A percentile compares a stretch with the other conserved stretches of the same genome.
Evolutionary conservation across 2,329 filamentous ascomycete species (phyloP).

Genomic region (Fusarium secorum): DNA sequence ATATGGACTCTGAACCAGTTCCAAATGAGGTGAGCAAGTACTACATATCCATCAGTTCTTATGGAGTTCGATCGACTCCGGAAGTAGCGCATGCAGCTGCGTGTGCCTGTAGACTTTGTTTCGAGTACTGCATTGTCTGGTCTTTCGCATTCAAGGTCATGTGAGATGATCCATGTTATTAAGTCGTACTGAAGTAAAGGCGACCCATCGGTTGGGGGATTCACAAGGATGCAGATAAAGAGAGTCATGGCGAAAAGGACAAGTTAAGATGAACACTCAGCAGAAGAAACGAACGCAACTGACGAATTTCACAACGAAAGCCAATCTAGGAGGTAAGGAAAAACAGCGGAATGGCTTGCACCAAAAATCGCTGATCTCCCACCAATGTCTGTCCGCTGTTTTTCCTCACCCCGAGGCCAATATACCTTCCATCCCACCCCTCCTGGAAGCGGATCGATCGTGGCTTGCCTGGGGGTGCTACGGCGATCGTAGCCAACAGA

Average conservation of each 20-base stretch:
- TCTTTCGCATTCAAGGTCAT: not conserved
- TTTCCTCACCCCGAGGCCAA: too few species aligned
- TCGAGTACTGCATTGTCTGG: not conserved
- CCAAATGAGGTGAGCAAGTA: not conserved
- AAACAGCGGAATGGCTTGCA: too few species aligned
- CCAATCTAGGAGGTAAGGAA: too few species aligned
- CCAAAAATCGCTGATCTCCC: too few species aligned
- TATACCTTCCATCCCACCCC: not conserved
- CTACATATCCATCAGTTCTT: not conserved
- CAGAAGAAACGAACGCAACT: not conserved
- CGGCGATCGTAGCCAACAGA: slow-evolving; percentile 5
- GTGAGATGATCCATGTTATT: not conserved
- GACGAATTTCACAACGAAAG: not conserved
- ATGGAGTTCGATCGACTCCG: not conserved
- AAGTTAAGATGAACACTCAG: not conserved
- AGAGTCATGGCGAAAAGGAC: not conserved
- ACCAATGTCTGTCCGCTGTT: too few species aligned
- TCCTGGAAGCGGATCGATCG: slow-evolving; percentile 16
- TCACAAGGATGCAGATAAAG: not conserved
- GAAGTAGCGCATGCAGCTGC: slow-evolving; percentile 6
- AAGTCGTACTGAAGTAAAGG: not conserved
- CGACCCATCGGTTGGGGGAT: not conserved
- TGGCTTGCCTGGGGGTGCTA: slow-evolving; percentile 10
- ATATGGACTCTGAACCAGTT: not conserved
- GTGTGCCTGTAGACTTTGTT: not conserved